Percentiles rank a stretch among this genome's conserved stretches.
phyloP scores from a whole-genome alignment of 2,329 filamentous ascomycete genomes.

The Scedosporium boydii region DNA sequence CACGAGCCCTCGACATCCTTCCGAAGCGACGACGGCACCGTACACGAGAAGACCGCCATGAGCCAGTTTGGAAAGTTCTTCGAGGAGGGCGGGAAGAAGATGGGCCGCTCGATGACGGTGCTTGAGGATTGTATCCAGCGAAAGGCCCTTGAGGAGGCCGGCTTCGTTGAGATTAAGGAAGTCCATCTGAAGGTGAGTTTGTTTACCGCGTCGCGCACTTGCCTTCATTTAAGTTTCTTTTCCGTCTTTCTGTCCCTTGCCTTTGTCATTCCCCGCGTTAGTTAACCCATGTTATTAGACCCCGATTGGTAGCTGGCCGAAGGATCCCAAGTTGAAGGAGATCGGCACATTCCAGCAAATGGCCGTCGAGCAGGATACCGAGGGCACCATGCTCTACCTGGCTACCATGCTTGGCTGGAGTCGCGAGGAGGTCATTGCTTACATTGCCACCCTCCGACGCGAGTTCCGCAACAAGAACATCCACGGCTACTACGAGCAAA shows the following conservation, averaged over 20 bases:
- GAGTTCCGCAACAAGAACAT: conserved; percentile 14
- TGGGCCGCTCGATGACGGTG: conserved; percentile 18
- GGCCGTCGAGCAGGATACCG: conserved; percentile 21
- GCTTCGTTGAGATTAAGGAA: conserved; percentile 14
- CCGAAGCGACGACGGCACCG: conserved; percentile 16
- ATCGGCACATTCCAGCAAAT: conserved; percentile 12
- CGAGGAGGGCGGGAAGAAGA: conserved; percentile 16
- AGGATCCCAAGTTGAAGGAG: conserved; percentile 15
- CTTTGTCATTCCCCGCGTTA: neutral
- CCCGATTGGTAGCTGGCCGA: conserved; percentile 15
- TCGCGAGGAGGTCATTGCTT: conserved; percentile 19
- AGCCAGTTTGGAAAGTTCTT: conserved; percentile 18
- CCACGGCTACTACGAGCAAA: conserved; percentile 16
- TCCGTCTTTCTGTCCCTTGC: neutral
- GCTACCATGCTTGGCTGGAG: conserved; percentile 22
- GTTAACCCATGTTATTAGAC: neutral
- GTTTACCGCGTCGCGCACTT: too few relatives aligned
- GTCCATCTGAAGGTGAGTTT: conserved; percentile 12
- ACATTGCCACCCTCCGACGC: conserved; percentile 20
- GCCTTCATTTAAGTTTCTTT: neutral
- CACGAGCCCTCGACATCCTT: conserved; percentile 16
- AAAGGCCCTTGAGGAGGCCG: conserved; percentile 12
- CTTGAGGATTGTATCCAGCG: conserved; percentile 12
- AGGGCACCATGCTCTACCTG: conserved; percentile 18
- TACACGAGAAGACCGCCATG: conserved; percentile 16